These are phyloP conservation scores for Globisporangium nagaii DNA, from an alignment of 352 stramenopile species.

Conservation along the genomic window DNA sequence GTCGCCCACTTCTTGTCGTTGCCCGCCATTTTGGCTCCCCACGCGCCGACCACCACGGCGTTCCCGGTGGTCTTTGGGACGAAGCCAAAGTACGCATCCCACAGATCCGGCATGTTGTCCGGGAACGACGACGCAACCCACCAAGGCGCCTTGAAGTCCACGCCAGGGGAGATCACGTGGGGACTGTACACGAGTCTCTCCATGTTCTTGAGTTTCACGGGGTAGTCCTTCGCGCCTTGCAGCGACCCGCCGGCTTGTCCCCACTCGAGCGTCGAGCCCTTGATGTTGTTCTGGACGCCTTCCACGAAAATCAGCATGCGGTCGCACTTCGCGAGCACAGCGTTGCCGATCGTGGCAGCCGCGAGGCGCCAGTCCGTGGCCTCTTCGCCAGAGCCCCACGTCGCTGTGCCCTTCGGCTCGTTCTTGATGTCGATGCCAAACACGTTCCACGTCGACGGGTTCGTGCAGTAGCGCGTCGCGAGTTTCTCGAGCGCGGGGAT, in stretches of 20 bases:
- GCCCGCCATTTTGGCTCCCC: conserved; percentile 58
- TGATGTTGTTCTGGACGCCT: conserved; percentile 66
- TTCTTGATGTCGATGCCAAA: conserved; percentile 78
- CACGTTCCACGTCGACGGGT: conserved; percentile 64
- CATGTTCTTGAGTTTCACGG: conserved; percentile 65
- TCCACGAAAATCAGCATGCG: conserved; percentile 69
- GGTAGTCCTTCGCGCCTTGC: conserved; percentile 51
- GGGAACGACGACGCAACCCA: conserved; percentile 55
- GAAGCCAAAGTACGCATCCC: conserved; percentile 67
- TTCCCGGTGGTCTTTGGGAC: conserved; percentile 47
- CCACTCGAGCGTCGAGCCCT: conserved; percentile 47
- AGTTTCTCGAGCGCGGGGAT: conserved; percentile 46
- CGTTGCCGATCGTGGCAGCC: conserved; percentile 61
- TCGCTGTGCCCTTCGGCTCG: conserved; percentile 61
- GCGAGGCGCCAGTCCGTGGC: conserved; percentile 64
- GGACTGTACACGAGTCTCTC: conserved; percentile 65
- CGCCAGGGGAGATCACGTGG: conserved; percentile 54
- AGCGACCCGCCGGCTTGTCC: conserved; percentile 57
- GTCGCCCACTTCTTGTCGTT: conserved; percentile 55
- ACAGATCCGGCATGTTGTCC: conserved; percentile 60
- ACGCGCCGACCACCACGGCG: conserved; percentile 57
- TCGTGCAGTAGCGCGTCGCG: conserved; percentile 54
- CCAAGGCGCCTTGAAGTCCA: conserved; percentile 61
- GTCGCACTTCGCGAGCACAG: conserved; percentile 53
- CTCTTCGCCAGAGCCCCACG: conserved; percentile 53